phyloP scores from a whole-genome alignment of 345 rosid species.

The Populus euphratica region DNA sequence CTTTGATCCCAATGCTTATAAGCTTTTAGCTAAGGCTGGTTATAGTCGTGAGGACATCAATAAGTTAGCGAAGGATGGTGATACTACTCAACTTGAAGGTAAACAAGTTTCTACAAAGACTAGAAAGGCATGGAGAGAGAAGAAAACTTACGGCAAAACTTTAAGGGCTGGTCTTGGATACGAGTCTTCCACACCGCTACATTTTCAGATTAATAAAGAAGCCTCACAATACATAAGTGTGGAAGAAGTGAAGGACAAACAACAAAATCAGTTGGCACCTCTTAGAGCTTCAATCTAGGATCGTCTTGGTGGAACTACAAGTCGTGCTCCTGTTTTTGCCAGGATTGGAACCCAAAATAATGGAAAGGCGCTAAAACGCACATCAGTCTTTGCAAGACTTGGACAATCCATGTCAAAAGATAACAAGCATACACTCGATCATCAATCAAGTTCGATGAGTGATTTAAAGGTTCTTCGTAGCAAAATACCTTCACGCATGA shows the following conservation, averaged over 20 bases:
- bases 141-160: not conserved
- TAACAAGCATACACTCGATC: no score
- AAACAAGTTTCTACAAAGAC: not conserved
- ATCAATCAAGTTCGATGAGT: no score
- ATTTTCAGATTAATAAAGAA: not conserved
- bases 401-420: no score
- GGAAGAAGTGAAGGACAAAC: not conserved
- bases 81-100: not conserved
- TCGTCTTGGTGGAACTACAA: not conserved
- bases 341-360: not conserved
- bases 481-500: not conserved
- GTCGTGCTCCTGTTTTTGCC: no score
- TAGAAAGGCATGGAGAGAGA: not conserved
- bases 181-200: not conserved
- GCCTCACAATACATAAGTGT: not conserved
- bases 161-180: not conserved
- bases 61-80: not conserved
- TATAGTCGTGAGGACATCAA: not conserved
- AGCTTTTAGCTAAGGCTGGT: not conserved
- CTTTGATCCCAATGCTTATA: constrained; percentile 8
- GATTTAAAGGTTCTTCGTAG: no score
- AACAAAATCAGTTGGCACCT: not conserved
- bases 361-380: not conserved
- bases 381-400: not conserved
- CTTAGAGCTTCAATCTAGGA: not conserved